Percentiles rank a stretch among this genome's conserved stretches.
These are phyloP conservation scores for Epichloe baconii DNA, from an alignment of 2,329 filamentous ascomycete species.

Conservation along the genomic window DNA sequence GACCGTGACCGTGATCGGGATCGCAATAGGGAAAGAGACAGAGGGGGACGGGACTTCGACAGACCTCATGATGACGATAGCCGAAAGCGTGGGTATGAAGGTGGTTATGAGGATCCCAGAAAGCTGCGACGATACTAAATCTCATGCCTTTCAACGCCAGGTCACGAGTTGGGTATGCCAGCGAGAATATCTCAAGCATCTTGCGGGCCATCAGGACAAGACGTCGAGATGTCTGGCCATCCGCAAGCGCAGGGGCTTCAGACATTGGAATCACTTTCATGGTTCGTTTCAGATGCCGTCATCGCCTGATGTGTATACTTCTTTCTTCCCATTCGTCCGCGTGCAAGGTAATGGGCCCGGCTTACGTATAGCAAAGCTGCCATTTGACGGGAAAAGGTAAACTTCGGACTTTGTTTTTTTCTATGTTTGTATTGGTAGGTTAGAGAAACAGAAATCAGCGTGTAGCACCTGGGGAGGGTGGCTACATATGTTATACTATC, in stretches of 20 bases:
- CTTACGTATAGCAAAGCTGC: not conserved
- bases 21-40: slow-evolving; percentile 17
- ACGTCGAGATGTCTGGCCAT: not conserved
- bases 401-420: not conserved
- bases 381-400: slow-evolving; percentile 12
- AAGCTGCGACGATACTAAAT: slow-evolving; percentile 51
- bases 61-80: slow-evolving; percentile 44
- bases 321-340: not conserved
- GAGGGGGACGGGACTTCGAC: slow-evolving; percentile 29
- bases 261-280: not conserved
- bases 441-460: slow-evolving; percentile 4
- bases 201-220: not conserved
- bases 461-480: slow-evolving; percentile 2
- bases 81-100: slow-evolving; percentile 61
- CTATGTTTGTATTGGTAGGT: slow-evolving; percentile 8
- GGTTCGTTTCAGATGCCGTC: not conserved
- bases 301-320: not conserved
- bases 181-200: not conserved
- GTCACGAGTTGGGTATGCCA: not conserved
- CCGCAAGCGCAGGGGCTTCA: not conserved
- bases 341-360: slow-evolving; percentile 1
- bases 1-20: slow-evolving; percentile 25
- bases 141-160: not conserved
- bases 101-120: slow-evolving; percentile 64
- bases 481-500: slow-evolving; percentile 6